Base-by-base conservation (phyloP, 164 flowering plant genomes). In the Liquidambar formosana region DNA sequence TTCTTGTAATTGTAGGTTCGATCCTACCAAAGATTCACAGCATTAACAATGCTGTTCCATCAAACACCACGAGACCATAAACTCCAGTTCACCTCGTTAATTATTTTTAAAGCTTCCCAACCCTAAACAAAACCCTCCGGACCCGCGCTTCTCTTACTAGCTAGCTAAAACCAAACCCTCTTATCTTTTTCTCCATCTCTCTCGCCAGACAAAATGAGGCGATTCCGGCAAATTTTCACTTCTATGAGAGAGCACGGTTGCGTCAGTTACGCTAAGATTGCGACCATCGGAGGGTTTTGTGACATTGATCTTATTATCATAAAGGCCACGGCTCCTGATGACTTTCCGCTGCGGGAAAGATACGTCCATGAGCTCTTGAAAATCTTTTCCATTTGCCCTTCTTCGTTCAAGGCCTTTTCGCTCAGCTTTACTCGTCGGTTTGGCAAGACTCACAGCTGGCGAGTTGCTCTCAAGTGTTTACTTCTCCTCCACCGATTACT, bases 381-480 rank as follows among this genome's bases (percentile, higher is more conserved):
- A 45, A 75, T 88, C 44, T 80, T 89, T 77, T 65, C 84, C 33
- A 33, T 83, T 59, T 84, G 84, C 0, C 80, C 86, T 0, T 67
- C 86, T 8, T 82, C 88, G 8, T 64, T 73, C 46, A 71, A 76
- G 0, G 69, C 81, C 3, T 87, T 89, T 61, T 66, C 82, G 0
- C 70, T 79, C 8, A 57, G 84, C 73, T 87, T 89, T 70, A 67
- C 83, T 19, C 80, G 84, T 46, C 82, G 92, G 1, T 84, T 89
- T 38, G 75, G 77, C 41, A 75, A 64, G 22, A 86, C 94, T 4
- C 73, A 48, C 1, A 73, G 77, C 64, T 89, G 92, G 91, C 74
- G 86, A 15, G 94, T 88, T 41, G 90, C 90, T 0, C 76, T 89
- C 53, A 88, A 89, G 71, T 89, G 89, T 66, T 71, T 89, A 0